Evolutionary conservation across 2,329 filamentous ascomycete genomes (phyloP), one percentile per base, ranked within the genome.

Genomic region (Coniochaeta prunicola): DNA sequence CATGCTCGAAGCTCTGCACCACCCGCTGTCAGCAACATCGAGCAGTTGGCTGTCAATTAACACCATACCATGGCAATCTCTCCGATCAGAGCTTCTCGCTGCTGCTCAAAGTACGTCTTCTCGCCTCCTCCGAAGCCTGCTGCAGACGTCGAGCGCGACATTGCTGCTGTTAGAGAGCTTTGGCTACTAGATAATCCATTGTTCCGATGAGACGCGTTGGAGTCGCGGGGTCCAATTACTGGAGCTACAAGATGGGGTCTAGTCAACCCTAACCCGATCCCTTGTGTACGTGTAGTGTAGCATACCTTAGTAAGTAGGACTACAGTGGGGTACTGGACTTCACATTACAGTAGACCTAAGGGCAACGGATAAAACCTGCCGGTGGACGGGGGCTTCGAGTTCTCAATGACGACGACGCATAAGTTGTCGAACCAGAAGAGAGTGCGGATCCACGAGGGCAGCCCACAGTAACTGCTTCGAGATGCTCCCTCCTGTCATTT

Each of bases 1-100:
- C 92, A 68, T 94, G 87, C 68, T 97, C 94, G 70, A 99, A 84
- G 73, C 79, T 85, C 84, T 88, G 64, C n/a, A 7, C n/a, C n/a
- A n/a, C 19, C 17, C 26, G 53, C 21, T 28, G 33, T 15, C 8
- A 31, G 30, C 26, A 58, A 24, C 58, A 12, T 21, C 19, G 19
- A 55, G 50, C 24, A 56, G 26, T 45, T 45, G 40, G 6, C 7
- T 21, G 19, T 50, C 24, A 30, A 31, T n/a, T 26, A n/a, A 21
- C 36, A 53, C 42, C 75, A 53, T 67, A 90, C 89, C 76, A 86
- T 80, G 61, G 87, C 88, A 66, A 92, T 90, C 64, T 92, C 89
- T 53, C 81, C 79, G 4, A 92, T 78, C 31, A 92, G 78, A 7
- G 84, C 77, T 66, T 88, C 87, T 61, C 90, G 83, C 75, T 93